A percentile compares a stretch with the other conserved stretches of the same genome.
Conservation (phyloP, 2,329 filamentous ascomycete species). For the Zymoseptoria ardabiliae region DNA sequence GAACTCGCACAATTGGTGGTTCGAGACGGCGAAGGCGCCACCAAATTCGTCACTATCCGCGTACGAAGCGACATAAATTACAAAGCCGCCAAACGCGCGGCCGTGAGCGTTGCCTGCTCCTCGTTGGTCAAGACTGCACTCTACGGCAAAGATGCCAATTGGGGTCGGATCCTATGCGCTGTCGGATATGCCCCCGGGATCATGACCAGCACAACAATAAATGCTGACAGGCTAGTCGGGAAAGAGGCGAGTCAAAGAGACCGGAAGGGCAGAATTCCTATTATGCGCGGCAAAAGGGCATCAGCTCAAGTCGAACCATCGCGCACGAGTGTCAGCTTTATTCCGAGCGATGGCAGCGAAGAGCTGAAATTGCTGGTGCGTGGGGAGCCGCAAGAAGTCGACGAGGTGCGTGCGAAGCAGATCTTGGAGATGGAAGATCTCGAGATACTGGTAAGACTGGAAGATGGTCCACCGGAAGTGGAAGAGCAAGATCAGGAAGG, state of each 20-base stretch:
- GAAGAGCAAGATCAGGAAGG: not conserved
- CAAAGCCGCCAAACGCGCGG: slow-evolving; percentile 62
- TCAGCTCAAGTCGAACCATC: slow-evolving; percentile 53
- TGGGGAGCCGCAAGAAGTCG: slow-evolving; percentile 71
- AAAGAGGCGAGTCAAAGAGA: not conserved
- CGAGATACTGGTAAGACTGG: slow-evolving; percentile 68
- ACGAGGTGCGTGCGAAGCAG: slow-evolving; percentile 68
- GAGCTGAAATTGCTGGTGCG: slow-evolving; percentile 71
- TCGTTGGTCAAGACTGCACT: slow-evolving; percentile 95
- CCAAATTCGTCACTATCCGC: slow-evolving; percentile 92
- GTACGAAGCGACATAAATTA: slow-evolving; percentile 40
- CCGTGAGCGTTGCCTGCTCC: slow-evolving; percentile 80
- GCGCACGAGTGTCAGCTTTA: slow-evolving; percentile 69
- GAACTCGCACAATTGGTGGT: slow-evolving; percentile 89
- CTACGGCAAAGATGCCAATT: slow-evolving; percentile 96
- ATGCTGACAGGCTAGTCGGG: not conserved
- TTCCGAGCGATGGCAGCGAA: slow-evolving; percentile 67
- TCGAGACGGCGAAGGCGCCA: slow-evolving; percentile 92
- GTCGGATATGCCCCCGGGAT: slow-evolving; percentile 72
- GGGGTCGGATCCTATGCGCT: slow-evolving; percentile 93
- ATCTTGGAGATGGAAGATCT: slow-evolving; percentile 72
- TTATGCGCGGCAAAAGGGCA: not conserved
- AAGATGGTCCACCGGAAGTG: slow-evolving; percentile 45
- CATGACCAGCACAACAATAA: slow-evolving; percentile 22
- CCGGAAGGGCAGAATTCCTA: slow-evolving; percentile 13